phyloP scores from a whole-genome alignment of 768 basidiomycete species.

The Rhodocollybia butyracea region DNA sequence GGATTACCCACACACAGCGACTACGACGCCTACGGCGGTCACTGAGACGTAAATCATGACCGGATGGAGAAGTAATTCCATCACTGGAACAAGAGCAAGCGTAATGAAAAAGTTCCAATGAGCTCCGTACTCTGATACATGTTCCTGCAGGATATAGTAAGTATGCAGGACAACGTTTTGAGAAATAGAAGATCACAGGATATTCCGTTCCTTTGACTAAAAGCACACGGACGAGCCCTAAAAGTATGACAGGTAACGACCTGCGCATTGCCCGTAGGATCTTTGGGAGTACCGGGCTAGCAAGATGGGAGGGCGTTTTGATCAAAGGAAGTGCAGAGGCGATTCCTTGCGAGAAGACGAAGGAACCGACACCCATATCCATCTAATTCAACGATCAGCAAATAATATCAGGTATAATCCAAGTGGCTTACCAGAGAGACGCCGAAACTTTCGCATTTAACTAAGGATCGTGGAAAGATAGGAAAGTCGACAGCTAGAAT shows the following conservation, averaged over 20 bases:
- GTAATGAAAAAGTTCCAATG: conserved; percentile 99
- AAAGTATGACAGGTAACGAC: conserved; percentile 58
- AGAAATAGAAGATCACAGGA: conserved; percentile 55
- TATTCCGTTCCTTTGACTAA: conserved; percentile 94
- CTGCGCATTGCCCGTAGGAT: conserved; percentile 50
- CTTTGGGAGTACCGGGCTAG: conserved; percentile 47
- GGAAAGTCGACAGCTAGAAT: conserved; percentile 97
- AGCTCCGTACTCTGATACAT: conserved; percentile 91
- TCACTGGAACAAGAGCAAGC: conserved; percentile 71
- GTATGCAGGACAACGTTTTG: neutral
- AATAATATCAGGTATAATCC: conserved; percentile 10
- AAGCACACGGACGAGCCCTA: conserved; percentile 76
- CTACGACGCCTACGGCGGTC: conserved; percentile 55
- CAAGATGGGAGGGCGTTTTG: conserved; percentile 55
- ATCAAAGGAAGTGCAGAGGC: conserved; percentile 84
- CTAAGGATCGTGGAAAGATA: conserved; percentile 83
- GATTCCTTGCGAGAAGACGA: conserved; percentile 94
- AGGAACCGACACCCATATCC: conserved; percentile 97
- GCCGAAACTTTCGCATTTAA: conserved; percentile 93
- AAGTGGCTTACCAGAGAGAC: conserved; percentile 72
- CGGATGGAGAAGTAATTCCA: conserved; percentile 69
- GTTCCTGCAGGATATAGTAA: conserved; percentile 53
- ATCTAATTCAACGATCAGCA: conserved; percentile 52
- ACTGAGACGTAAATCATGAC: conserved; percentile 55
- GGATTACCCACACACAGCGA: conserved; percentile 50